Percentiles rank a stretch among this genome's conserved stretches.
Evolutionary conservation across 2,329 filamentous ascomycete species (phyloP).

Genomic region (Parastagonospora avenae): DNA sequence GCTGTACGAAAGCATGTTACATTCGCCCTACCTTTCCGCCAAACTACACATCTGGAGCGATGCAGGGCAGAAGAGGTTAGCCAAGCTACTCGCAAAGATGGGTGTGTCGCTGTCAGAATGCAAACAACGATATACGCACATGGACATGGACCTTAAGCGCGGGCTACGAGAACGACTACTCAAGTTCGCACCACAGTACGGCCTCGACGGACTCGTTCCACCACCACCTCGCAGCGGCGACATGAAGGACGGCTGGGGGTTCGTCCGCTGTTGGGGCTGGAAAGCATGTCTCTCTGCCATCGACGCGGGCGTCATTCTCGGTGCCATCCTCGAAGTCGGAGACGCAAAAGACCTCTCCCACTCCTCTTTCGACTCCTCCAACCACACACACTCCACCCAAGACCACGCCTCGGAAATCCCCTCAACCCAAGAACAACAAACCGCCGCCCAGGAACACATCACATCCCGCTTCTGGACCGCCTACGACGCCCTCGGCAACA

Average conservation of each 20-base stretch:
- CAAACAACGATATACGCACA: conserved; percentile 94
- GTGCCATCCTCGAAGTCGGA: conserved; percentile 90
- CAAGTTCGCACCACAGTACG: conserved; percentile 91
- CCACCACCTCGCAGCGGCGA: conserved; percentile 66
- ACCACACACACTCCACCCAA: conserved; percentile 31
- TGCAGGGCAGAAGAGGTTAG: conserved; percentile 80
- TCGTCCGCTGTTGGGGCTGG: conserved; percentile 97
- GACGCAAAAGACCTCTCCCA: conserved; percentile 54
- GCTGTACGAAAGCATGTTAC: conserved; percentile 96
- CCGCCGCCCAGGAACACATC: conserved; percentile 51
- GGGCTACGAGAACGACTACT: conserved; percentile 83
- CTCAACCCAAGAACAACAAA: conserved; percentile 25
- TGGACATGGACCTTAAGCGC: conserved; percentile 96
- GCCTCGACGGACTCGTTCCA: conserved; percentile 90
- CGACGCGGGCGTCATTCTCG: conserved; percentile 91
- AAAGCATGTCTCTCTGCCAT: conserved; percentile 90
- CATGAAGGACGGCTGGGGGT: conserved; percentile 92
- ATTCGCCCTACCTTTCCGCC: conserved; percentile 92
- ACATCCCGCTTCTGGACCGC: conserved; percentile 63
- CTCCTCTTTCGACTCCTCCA: conserved; percentile 38
- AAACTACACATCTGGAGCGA: conserved; percentile 95
- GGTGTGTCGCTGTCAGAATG: conserved; percentile 92
- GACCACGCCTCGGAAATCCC: conserved; percentile 32
- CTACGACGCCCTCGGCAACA: conserved; percentile 59
- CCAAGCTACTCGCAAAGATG: conserved; percentile 98